phyloP scores from a whole-genome alignment of 768 basidiomycete species.

The Phylloporus arenicola region DNA sequence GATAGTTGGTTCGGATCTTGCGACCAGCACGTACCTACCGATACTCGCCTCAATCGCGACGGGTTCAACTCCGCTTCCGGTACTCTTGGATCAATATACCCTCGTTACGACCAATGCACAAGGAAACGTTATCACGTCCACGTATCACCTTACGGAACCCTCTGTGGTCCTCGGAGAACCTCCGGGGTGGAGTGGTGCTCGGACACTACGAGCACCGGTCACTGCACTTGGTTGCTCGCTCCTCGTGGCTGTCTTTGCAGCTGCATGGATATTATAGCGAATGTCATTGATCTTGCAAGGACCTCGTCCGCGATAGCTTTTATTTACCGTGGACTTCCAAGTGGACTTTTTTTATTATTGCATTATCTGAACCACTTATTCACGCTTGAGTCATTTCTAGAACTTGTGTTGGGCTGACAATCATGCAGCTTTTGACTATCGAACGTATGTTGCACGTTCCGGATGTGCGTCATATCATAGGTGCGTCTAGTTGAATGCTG shows the following conservation, averaged over 20 bases:
- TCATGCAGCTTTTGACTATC: too few relatives aligned
- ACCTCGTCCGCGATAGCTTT: neutral
- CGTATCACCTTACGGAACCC: slow-evolving; percentile 42
- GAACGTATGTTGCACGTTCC: too few relatives aligned
- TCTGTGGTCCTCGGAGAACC: slow-evolving; percentile 58
- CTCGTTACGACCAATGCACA: slow-evolving; percentile 50
- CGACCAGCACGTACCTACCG: slow-evolving; percentile 65
- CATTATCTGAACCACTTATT: neutral
- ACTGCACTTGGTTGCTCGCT: slow-evolving; percentile 9
- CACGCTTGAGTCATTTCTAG: neutral
- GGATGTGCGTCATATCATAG: too few relatives aligned
- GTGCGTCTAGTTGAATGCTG: too few relatives aligned
- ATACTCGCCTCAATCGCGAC: slow-evolving; percentile 41
- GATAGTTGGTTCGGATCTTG: slow-evolving; percentile 57
- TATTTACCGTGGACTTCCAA: neutral
- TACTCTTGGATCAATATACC: slow-evolving; percentile 49
- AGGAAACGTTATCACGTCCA: slow-evolving; percentile 50
- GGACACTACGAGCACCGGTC: slow-evolving; percentile 5
- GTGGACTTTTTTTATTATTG: neutral
- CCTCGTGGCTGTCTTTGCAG: slow-evolving; percentile 8
- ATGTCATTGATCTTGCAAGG: neutral
- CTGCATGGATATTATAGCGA: slow-evolving; percentile 15
- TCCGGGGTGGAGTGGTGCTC: slow-evolving; percentile 46
- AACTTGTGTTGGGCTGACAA: neutral
- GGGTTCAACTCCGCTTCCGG: slow-evolving; percentile 54